Percentiles rank a stretch among this genome's conserved stretches.
Evolutionary conservation across 805 yeast genomes (phyloP).

Genomic region (Ogataea methylovora): DNA sequence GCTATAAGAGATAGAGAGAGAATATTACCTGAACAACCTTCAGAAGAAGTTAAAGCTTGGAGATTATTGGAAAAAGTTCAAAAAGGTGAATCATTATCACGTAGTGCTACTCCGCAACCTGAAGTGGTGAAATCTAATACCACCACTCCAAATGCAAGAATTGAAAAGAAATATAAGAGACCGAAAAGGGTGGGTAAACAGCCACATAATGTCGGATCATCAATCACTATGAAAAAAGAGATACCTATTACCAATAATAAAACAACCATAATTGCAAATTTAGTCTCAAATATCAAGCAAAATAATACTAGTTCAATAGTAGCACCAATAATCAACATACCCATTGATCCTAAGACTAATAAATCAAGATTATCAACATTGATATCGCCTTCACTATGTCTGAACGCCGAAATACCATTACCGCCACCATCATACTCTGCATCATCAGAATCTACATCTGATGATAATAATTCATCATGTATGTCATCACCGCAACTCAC

Average conservation of each 20-base stretch:
- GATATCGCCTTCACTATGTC: background rate
- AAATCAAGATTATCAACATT: no score
- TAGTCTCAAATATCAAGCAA: background rate
- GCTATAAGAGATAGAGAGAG: conserved; percentile 5
- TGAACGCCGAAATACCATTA: no score
- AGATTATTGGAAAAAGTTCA: conserved; percentile 15
- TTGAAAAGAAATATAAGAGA: conserved; percentile 1
- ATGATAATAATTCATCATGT: background rate
- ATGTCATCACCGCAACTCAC: conserved; percentile 6
- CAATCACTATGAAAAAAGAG: no score
- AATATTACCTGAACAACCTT: background rate
- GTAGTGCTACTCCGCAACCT: background rate
- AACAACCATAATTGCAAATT: background rate
- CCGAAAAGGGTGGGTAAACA: no score
- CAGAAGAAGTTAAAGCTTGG: conserved; percentile 22
- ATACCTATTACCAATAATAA: background rate
- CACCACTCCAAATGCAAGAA: background rate
- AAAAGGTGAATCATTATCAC: background rate
- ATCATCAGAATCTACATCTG: conserved; percentile 1
- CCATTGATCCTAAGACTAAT: no score
- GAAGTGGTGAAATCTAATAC: background rate
- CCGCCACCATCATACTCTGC: conserved; percentile 2
- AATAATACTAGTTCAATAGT: background rate
- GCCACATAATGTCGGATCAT: no score
- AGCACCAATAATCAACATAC: no score